Evolutionary conservation across 1,284 basidiomycete genomes (phyloP).

Genomic region (Pisolithus thermaeus): DNA sequence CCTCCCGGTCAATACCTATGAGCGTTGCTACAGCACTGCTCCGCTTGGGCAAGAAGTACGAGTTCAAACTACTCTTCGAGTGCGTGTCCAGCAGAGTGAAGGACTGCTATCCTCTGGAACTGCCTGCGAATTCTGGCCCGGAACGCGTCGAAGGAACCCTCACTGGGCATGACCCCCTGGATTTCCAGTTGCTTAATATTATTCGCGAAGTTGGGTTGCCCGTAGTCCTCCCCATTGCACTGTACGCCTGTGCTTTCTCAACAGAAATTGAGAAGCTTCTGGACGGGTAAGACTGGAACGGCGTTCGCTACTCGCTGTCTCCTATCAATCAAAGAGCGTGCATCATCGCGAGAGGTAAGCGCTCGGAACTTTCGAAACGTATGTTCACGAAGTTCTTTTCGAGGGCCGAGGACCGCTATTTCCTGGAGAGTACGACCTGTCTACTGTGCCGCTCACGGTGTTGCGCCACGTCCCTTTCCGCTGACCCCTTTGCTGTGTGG

Average conservation of each 20-base stretch:
- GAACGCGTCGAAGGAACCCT: not conserved
- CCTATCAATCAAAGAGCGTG: not conserved
- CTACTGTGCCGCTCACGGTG: too few relatives aligned
- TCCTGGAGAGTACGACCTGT: constrained; percentile 14
- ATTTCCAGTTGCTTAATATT: constrained; percentile 19
- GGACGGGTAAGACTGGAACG: constrained; percentile 9
- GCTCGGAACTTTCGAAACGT: constrained; percentile 17
- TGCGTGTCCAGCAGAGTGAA: constrained; percentile 11
- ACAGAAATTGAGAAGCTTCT: constrained; percentile 5
- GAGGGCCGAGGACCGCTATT: constrained; percentile 16
- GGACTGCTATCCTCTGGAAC: not conserved
- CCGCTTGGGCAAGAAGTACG: constrained; percentile 19
- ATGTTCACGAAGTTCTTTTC: constrained; percentile 16
- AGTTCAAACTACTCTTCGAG: constrained; percentile 7
- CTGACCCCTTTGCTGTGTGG: constrained; percentile 20
- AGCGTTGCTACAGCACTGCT: constrained; percentile 10
- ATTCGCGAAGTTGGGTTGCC: constrained; percentile 9
- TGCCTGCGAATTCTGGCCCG: not conserved
- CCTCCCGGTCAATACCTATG: constrained; percentile 5
- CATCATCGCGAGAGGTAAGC: constrained; percentile 13
- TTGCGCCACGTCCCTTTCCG: constrained; percentile 13
- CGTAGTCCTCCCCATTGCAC: constrained; percentile 10
- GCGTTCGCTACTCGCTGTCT: not conserved
- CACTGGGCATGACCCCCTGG: constrained; percentile 9
- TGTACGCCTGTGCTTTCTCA: constrained; percentile 9